Conservation (phyloP, 257 asterid species). For the Fraxinus pennsylvanica region DNA sequence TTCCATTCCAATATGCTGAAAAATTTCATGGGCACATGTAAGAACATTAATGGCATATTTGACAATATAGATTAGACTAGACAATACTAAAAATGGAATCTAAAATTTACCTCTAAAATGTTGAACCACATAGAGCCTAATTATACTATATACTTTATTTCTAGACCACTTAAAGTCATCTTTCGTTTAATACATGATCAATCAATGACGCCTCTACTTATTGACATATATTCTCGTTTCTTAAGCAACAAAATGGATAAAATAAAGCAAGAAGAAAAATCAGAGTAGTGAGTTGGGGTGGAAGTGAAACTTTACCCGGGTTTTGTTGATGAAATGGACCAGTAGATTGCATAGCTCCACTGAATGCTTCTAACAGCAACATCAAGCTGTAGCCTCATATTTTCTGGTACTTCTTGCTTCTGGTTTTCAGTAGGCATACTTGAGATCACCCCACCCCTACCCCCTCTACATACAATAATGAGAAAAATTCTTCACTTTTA, state of each 20-base stretch:
- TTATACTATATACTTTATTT: too few species aligned
- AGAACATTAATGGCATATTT: not conserved
- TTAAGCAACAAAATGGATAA: not conserved
- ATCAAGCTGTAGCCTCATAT: conserved; percentile 62
- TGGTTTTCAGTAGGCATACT: conserved; percentile 53
- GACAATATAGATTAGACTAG: not conserved
- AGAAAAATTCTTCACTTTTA: not conserved
- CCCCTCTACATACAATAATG: not conserved
- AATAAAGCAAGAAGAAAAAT: conserved; percentile 1
- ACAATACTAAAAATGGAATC: too few species aligned
- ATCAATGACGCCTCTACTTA: not conserved
- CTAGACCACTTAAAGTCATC: too few species aligned
- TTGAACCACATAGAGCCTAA: too few species aligned
- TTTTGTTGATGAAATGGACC: conserved; percentile 64
- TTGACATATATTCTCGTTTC: not conserved
- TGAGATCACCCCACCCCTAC: not conserved
- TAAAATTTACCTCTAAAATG: too few species aligned
- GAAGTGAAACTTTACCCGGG: conserved; percentile 55
- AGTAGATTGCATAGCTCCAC: conserved; percentile 91
- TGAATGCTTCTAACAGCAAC: conserved; percentile 74
- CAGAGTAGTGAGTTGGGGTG: not conserved
- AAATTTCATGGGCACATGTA: not conserved
- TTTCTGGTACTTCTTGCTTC: conserved; percentile 35
- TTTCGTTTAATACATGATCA: too few species aligned
- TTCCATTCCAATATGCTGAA: conserved; percentile 74